phyloP scores from a whole-genome alignment of 768 basidiomycete species.

The Ramaria sp. region DNA sequence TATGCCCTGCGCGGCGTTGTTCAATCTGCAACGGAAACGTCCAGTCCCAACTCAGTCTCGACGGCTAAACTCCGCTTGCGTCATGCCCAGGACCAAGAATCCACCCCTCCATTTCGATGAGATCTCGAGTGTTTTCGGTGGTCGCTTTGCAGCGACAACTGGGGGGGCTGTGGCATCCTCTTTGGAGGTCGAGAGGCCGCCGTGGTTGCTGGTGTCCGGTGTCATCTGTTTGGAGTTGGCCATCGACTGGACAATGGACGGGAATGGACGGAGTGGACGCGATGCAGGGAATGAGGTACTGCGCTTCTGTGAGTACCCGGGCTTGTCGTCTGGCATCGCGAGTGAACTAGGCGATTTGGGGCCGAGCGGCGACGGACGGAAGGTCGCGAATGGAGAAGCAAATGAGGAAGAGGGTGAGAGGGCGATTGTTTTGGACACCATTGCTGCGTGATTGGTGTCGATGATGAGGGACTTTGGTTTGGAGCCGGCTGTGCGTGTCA shows the following conservation, averaged over 20 bases:
- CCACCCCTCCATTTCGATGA: slow-evolving; percentile 59
- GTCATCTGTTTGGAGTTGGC: slow-evolving; percentile 22
- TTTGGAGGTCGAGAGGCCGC: background rate
- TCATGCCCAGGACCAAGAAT: slow-evolving; percentile 64
- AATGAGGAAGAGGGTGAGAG: background rate
- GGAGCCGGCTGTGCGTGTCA: background rate
- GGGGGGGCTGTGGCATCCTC: background rate
- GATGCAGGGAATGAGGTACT: slow-evolving; percentile 52
- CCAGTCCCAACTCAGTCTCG: background rate
- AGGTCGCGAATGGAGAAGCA: background rate
- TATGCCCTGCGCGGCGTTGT: background rate
- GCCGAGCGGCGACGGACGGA: slow-evolving; percentile 17
- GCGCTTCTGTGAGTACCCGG: slow-evolving; percentile 46
- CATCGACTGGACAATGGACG: slow-evolving; percentile 42
- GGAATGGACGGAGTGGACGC: slow-evolving; percentile 70
- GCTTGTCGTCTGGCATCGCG: slow-evolving; percentile 14
- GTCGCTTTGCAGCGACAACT: background rate
- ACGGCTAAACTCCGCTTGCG: slow-evolving; percentile 67
- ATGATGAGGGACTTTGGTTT: background rate
- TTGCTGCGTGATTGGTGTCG: background rate
- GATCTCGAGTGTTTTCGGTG: slow-evolving; percentile 70
- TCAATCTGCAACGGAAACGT: background rate
- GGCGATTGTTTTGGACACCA: background rate
- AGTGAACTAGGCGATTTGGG: slow-evolving; percentile 4
- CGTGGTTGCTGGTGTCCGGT: slow-evolving; percentile 1